Conservation (phyloP, 306 rosid genomes). For the Pyrus pyrifolia region DNA sequence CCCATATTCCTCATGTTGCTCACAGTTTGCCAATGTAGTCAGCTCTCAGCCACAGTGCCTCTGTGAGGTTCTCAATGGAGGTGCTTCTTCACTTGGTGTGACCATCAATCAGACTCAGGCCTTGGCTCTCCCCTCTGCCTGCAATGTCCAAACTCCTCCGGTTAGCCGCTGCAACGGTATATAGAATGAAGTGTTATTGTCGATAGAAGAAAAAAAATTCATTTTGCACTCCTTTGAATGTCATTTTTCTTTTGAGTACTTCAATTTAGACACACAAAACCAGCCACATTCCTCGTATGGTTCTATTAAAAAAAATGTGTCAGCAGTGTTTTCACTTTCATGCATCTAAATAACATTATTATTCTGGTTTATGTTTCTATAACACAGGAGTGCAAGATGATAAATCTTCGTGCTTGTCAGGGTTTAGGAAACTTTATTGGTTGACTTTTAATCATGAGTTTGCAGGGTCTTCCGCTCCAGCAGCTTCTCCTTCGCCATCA, state of each 20-base stretch:
- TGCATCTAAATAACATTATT: background rate
- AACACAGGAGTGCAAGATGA: too few relatives aligned
- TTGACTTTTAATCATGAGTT: background rate
- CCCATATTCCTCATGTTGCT: conserved; percentile 53
- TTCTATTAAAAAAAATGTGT: too few relatives aligned
- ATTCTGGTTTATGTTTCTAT: background rate
- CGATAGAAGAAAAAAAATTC: background rate
- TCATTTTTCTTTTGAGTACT: background rate
- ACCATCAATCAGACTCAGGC: conserved; percentile 57
- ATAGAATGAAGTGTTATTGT: background rate
- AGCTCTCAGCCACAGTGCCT: conserved; percentile 55
- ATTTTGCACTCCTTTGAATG: background rate
- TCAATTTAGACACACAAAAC: too few relatives aligned
- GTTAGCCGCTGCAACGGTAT: conserved; percentile 36
- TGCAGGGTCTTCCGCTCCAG: conserved; percentile 26
- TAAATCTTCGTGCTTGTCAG: background rate
- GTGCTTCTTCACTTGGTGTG: conserved; percentile 42
- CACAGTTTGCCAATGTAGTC: conserved; percentile 49
- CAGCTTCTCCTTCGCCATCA: background rate
- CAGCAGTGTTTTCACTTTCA: too few relatives aligned
- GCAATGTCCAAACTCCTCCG: conserved; percentile 56
- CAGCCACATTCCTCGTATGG: background rate
- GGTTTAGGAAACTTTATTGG: background rate
- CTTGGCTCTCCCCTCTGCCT: conserved; percentile 49
- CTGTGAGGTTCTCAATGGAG: conserved; percentile 47